Evolutionary conservation across 164 flowering plant genomes (phyloP).

Genomic region (Vitis riparia): DNA sequence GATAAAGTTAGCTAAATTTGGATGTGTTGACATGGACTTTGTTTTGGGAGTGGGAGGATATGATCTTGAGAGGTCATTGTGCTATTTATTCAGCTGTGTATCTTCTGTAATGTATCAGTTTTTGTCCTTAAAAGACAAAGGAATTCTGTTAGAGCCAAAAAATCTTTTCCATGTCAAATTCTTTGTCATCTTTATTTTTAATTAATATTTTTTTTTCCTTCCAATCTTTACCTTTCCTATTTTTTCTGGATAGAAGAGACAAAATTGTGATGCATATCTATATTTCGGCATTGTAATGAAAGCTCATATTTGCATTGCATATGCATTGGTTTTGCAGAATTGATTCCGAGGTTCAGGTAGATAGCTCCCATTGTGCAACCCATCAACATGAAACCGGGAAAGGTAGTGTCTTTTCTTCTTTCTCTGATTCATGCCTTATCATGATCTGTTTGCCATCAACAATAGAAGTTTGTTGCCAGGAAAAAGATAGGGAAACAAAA

Average conservation of each 20-base stretch:
- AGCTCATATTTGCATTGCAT: not conserved
- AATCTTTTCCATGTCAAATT: not conserved
- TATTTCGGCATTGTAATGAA: not conserved
- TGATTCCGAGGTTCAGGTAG: slow-evolving; percentile 63
- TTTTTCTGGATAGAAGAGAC: not conserved
- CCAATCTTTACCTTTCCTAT: no score
- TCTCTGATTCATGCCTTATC: not conserved
- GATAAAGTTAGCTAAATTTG: slow-evolving; percentile 71
- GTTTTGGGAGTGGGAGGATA: slow-evolving; percentile 97
- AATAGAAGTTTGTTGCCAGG: not conserved
- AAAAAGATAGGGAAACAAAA: not conserved
- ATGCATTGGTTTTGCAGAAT: slow-evolving; percentile 49
- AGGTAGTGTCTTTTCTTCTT: slow-evolving; percentile 32
- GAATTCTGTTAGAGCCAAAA: no score
- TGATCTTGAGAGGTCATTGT: slow-evolving; percentile 82
- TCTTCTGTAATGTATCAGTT: not conserved
- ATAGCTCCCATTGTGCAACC: slow-evolving; percentile 31
- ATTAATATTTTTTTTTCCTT: not conserved
- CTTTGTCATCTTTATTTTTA: not conserved
- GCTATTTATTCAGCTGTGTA: not conserved
- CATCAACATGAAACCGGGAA: slow-evolving; percentile 43
- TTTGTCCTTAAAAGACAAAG: no score
- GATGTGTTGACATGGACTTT: slow-evolving; percentile 88
- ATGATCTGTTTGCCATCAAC: no score
- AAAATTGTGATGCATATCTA: not conserved